Conservation (phyloP, 2,329 filamentous ascomycete genomes). For the Chaetomiaceae sp. region DNA sequence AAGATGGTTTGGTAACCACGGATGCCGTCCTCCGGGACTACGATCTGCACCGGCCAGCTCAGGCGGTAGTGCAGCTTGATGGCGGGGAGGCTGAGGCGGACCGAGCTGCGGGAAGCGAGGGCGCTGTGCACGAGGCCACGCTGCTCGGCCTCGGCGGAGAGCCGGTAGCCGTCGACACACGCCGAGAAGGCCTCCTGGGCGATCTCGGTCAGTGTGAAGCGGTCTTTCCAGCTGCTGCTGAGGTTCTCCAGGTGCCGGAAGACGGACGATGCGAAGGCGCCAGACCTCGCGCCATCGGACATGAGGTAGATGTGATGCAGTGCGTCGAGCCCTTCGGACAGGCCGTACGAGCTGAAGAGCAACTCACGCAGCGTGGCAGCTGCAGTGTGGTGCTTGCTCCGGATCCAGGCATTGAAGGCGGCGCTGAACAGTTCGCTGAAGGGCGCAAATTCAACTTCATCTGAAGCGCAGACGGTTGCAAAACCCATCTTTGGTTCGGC, state of each 20-base stretch:
- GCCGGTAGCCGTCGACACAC: slow-evolving; percentile 52
- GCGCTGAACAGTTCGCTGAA: slow-evolving; percentile 69
- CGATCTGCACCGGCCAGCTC: slow-evolving; percentile 61
- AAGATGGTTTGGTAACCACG: slow-evolving; percentile 65
- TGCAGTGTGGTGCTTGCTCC: slow-evolving; percentile 64
- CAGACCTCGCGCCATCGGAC: slow-evolving; percentile 62
- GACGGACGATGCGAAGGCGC: slow-evolving; percentile 59
- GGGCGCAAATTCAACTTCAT: slow-evolving; percentile 47
- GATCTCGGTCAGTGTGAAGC: slow-evolving; percentile 71
- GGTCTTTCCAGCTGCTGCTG: slow-evolving; percentile 65
- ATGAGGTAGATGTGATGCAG: slow-evolving; percentile 72
- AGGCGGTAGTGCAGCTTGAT: slow-evolving; percentile 65
- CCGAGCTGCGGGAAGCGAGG: slow-evolving; percentile 47
- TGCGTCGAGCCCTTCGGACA: slow-evolving; percentile 58
- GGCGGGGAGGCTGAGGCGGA: slow-evolving; percentile 53
- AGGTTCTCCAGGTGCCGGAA: slow-evolving; percentile 68
- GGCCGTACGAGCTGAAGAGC: slow-evolving; percentile 62
- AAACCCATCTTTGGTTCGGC: slow-evolving; percentile 46
- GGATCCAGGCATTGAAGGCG: slow-evolving; percentile 70
- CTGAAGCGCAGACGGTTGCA: slow-evolving; percentile 48
- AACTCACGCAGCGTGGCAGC: slow-evolving; percentile 58
- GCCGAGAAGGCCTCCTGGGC: slow-evolving; percentile 64
- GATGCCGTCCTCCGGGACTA: slow-evolving; percentile 62
- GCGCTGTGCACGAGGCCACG: slow-evolving; percentile 33
- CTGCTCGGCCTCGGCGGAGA: slow-evolving; percentile 51